Percentiles rank a stretch among this genome's conserved stretches.
Conservation (phyloP, 1,284 basidiomycete genomes). For the Ganoderma resinaceum region DNA sequence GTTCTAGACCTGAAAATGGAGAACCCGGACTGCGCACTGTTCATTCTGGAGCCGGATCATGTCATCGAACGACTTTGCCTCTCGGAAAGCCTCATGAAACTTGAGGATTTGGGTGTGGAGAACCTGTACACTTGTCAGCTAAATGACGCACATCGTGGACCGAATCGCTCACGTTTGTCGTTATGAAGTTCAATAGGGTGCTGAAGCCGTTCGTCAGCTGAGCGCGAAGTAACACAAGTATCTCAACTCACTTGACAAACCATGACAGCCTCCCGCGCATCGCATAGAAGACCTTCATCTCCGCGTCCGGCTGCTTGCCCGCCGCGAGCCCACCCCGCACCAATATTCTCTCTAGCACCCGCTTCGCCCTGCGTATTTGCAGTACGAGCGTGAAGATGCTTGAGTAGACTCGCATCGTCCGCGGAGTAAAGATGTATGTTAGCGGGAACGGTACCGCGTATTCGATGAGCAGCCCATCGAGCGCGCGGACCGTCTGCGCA, state of each 20-base stretch:
- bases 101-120: conserved; percentile 65
- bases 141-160: no score
- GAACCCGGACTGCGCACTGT: conserved; percentile 59
- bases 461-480: conserved; percentile 75
- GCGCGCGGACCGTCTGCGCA: conserved; percentile 59
- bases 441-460: conserved; percentile 85
- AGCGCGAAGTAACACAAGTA: neutral
- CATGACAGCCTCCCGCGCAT: conserved; percentile 79
- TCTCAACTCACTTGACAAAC: conserved; percentile 79
- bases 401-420: conserved; percentile 65
- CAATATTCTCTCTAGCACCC: conserved; percentile 70
- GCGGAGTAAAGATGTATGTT: conserved; percentile 77
- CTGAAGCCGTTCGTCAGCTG: conserved; percentile 48
- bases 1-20: neutral
- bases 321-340: conserved; percentile 54
- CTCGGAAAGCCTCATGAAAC: conserved; percentile 64
- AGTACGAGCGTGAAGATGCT: conserved; percentile 81
- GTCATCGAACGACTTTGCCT: conserved; percentile 73
- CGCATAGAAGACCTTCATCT: conserved; percentile 73
- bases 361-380: conserved; percentile 78
- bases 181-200: conserved; percentile 75
- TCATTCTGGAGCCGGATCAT: conserved; percentile 77
- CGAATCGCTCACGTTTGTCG: conserved; percentile 63
- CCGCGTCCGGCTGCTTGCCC: conserved; percentile 44
- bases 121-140: conserved; percentile 53